Base-by-base conservation (phyloP, 192 early-diverging fungal genomes). In the Coemansia sp. region DNA sequence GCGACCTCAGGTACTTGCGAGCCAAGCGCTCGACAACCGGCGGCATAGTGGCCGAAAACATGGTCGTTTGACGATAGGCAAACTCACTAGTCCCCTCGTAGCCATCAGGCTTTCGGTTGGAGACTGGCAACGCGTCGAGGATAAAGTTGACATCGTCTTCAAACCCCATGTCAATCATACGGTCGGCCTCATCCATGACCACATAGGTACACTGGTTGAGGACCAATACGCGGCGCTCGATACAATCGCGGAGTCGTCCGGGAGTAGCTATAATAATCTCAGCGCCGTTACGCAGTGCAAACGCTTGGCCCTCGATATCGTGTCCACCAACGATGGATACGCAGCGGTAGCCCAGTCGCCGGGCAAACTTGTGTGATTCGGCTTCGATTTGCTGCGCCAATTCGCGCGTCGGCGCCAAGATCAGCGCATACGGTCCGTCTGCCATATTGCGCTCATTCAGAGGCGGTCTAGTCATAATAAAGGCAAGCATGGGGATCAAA, bases 11-110 rank as follows among this genome's bases (percentile, higher is more conserved):
- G 84, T 98, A 99, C 80, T 90, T 90, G 84, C 95, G 95, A 16
- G 96, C 98, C 38, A 99, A 75, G 27, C 95, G 87, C 83, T 99
- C 98, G 9, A 99, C 96, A 1, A 91, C 91, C 3, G 95, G 66
- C 7, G 97, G 97, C 96, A 99, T 98, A 5, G 97, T 99, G 13
- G 97, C 97, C 16, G 97, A 98, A 82, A 99, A 99, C 97, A 99
- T 98, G 73, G 96, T 94, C 1, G 98, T 99, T 79, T 98, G 98
- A 41, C 97, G 88, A 76, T 89, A 96, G 71, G 88, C 46, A 55
- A 63, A 64, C 55, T 41, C 47, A 20, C 72, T 68, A 40, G 16
- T 47, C 29, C 46, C 90, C 34, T 91, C 92, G 40, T 90, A 90
- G 2, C 77, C 83, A 63, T 96, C 95, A 0, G 93, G 96, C 67